Evolutionary conservation across 495 filamentous ascomycete genomes (phyloP).

Genomic region (Schizothecium vesticola): DNA sequence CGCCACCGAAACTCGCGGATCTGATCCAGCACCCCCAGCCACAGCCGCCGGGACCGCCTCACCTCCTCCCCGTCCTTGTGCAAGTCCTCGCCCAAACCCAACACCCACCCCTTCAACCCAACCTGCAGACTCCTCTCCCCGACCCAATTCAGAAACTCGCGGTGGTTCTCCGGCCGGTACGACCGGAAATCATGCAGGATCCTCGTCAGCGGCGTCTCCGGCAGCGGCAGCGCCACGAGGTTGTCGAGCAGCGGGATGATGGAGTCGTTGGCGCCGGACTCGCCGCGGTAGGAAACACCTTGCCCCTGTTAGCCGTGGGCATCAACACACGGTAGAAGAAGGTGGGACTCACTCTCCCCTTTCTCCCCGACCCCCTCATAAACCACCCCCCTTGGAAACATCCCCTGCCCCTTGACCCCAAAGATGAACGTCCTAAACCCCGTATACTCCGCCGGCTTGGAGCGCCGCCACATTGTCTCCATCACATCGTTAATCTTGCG

Average conservation of each 20-base stretch:
- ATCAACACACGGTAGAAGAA: not conserved
- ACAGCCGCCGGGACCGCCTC: conserved; percentile 41
- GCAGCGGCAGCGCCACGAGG: conserved; percentile 73
- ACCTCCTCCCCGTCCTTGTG: conserved; percentile 31
- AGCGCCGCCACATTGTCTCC: conserved; percentile 86
- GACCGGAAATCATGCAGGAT: conserved; percentile 80
- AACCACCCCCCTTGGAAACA: conserved; percentile 86
- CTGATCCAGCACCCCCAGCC: conserved; percentile 70
- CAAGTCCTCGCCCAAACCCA: conserved; percentile 47
- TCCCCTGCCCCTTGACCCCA: conserved; percentile 79
- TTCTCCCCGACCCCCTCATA: conserved; percentile 80
- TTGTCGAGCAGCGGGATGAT: conserved; percentile 84
- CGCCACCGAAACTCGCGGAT: conserved; percentile 89
- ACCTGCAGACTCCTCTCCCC: conserved; percentile 49
- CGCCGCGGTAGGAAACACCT: conserved; percentile 72
- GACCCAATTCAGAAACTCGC: conserved; percentile 73
- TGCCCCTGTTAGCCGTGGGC: conserved; percentile 32
- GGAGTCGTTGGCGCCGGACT: conserved; percentile 85
- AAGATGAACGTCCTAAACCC: conserved; percentile 92
- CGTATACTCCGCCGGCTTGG: conserved; percentile 70
- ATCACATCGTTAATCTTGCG: conserved; percentile 68
- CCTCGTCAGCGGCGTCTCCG: conserved; percentile 72
- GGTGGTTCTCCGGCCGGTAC: conserved; percentile 80
- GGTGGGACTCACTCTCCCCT: conserved; percentile 39
- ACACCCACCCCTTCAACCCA: conserved; percentile 56